Evolutionary conservation across 1,139 yeast species (phyloP).

Genomic region (Hansenula sp.): DNA sequence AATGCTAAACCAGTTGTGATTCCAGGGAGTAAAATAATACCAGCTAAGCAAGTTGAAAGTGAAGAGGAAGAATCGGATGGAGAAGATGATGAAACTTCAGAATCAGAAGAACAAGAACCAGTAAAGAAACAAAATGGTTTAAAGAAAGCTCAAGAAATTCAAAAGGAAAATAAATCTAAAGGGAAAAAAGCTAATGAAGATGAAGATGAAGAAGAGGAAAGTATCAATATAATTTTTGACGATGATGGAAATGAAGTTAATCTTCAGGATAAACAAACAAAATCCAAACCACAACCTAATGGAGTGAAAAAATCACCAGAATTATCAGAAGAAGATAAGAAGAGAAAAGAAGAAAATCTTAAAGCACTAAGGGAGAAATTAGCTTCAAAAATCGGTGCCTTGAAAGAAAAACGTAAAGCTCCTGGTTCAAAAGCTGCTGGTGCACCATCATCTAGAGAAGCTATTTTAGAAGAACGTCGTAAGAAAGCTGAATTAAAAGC

Average conservation of each 20-base stretch:
- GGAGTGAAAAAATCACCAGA: constrained; percentile 7
- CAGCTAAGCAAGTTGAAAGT: constrained; percentile 26
- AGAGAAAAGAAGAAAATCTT: constrained; percentile 38
- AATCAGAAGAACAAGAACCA: constrained; percentile 8
- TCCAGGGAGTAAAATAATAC: constrained; percentile 42
- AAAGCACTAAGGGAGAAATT: constrained; percentile 66
- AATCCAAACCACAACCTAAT: background rate
- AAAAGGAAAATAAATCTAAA: background rate
- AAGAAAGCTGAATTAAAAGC: constrained; percentile 37
- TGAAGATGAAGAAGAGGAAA: constrained; percentile 29
- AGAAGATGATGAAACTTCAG: constrained; percentile 15
- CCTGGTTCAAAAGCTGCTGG: constrained; percentile 80
- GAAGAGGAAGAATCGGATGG: constrained; percentile 17
- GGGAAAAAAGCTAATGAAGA: background rate
- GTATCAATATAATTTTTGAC: constrained; percentile 56
- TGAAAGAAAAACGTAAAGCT: constrained; percentile 85
- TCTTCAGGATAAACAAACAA: constrained; percentile 6
- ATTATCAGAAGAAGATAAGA: constrained; percentile 20
- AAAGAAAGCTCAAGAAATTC: background rate
- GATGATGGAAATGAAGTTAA: constrained; percentile 68
- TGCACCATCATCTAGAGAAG: constrained; percentile 79
- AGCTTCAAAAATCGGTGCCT: constrained; percentile 60
- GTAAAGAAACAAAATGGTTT: constrained; percentile 6
- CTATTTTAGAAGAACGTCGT: constrained; percentile 57
- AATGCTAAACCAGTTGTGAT: constrained; percentile 55